These are phyloP conservation scores for Mortierella hygrophila DNA, from an alignment of 192 early-diverging fungal species.

Conservation along the genomic window DNA sequence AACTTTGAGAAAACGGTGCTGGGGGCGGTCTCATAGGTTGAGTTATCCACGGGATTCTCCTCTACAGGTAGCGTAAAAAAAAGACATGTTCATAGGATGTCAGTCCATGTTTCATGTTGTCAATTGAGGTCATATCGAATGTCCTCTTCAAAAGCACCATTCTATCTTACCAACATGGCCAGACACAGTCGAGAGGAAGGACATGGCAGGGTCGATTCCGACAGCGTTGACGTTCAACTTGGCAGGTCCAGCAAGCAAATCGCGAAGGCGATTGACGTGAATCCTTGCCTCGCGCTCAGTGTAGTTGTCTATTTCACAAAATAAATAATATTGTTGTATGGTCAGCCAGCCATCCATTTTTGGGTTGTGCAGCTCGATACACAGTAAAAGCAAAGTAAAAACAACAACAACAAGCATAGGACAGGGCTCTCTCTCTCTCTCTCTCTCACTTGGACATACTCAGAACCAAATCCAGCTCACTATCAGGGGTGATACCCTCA, in stretches of 20 bases:
- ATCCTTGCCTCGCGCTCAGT: slow-evolving; percentile 93
- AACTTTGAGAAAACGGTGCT: slow-evolving; percentile 64
- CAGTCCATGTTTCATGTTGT: slow-evolving; percentile 20
- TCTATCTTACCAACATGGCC: slow-evolving; percentile 66
- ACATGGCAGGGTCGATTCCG: slow-evolving; percentile 80
- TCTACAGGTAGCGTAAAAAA: slow-evolving; percentile 13
- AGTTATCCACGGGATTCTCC: slow-evolving; percentile 40
- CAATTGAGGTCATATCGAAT: too few relatives aligned
- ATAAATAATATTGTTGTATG: not conserved
- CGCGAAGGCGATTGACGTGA: slow-evolving; percentile 90
- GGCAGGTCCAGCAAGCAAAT: slow-evolving; percentile 84
- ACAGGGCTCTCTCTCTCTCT: not conserved
- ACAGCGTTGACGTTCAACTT: slow-evolving; percentile 64
- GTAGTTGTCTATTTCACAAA: slow-evolving; percentile 72
- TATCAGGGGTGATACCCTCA: slow-evolving; percentile 74
- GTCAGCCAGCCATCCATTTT: not conserved
- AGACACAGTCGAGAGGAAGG: slow-evolving; percentile 76
- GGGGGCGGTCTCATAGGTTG: slow-evolving; percentile 56
- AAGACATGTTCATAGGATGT: not conserved
- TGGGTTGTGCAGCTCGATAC: not conserved
- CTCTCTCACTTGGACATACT: slow-evolving; percentile 57
- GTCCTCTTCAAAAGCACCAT: not conserved
- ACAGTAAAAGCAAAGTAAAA: slow-evolving; percentile 3
- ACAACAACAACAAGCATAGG: not conserved
- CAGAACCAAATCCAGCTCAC: slow-evolving; percentile 75